Evolutionary conservation across 2,329 filamentous ascomycete species (phyloP).

Genomic region (Trichothecium roseum): DNA sequence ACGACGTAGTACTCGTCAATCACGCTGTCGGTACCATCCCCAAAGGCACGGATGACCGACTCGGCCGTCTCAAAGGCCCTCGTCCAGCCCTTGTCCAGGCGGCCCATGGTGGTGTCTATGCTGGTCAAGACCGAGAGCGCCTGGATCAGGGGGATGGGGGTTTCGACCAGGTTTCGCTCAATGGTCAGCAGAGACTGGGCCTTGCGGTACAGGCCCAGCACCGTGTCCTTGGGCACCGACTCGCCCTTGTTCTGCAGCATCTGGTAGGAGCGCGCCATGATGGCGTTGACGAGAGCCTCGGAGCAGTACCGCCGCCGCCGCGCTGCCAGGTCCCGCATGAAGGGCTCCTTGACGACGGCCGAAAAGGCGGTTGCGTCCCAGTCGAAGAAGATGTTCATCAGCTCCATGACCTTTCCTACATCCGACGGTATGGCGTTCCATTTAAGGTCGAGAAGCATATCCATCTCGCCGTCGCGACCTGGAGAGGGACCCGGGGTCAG

Average conservation of each 20-base stretch:
- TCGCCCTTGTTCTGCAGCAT: slow-evolving; percentile 1
- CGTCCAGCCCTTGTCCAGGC: neutral
- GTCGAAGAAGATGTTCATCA: neutral
- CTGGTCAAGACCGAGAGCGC: slow-evolving; percentile 1
- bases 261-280: slow-evolving; percentile 3
- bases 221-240: neutral
- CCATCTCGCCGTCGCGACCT: neutral
- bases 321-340: neutral
- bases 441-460: neutral
- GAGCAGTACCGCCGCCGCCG: slow-evolving; percentile 1
- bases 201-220: neutral
- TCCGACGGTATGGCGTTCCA: neutral
- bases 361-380: slow-evolving; percentile 1
- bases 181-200: slow-evolving; percentile 1
- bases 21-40: neutral
- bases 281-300: slow-evolving; percentile 3
- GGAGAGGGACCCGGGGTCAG: too few relatives aligned
- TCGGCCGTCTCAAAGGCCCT: neutral
- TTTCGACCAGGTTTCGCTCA: slow-evolving; percentile 1
- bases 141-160: neutral
- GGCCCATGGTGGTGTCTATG: neutral
- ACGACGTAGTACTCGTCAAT: neutral
- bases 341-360: neutral
- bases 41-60: too few relatives aligned
- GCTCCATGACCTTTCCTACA: neutral